These are phyloP conservation scores for Plantago coronopus DNA, from an alignment of 305 asterid genomes.

Conservation along the genomic window DNA sequence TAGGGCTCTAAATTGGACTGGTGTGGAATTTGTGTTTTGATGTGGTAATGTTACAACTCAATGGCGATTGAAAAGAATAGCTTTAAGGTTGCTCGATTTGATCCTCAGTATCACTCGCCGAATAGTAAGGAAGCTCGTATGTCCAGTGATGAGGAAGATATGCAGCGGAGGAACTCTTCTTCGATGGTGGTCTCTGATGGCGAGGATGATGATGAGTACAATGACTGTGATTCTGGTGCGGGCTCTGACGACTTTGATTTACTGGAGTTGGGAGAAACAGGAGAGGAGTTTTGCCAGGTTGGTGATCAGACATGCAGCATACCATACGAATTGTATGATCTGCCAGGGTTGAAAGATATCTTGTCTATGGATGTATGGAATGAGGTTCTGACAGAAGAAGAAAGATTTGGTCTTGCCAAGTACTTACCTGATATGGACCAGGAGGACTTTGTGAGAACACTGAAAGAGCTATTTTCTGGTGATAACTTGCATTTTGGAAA, in stretches of 20 bases:
- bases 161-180: conserved; percentile 46
- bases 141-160: conserved; percentile 79
- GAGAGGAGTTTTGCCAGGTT: conserved; percentile 92
- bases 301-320: conserved; percentile 90
- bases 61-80: conserved; percentile 96
- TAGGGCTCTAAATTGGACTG: conserved; percentile 45
- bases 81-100: conserved; percentile 64
- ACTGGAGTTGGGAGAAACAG: conserved; percentile 77
- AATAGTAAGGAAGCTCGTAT: conserved; percentile 53
- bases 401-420: conserved; percentile 68
- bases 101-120: conserved; percentile 62
- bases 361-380: conserved; percentile 94
- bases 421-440: conserved; percentile 96
- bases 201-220: conserved; percentile 78
- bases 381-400: conserved; percentile 81
- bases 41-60: conserved; percentile 45
- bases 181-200: conserved; percentile 54
- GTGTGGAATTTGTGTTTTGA: conserved; percentile 12
- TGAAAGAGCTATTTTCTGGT: conserved; percentile 79
- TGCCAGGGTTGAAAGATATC: conserved; percentile 64
- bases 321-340: conserved; percentile 85
- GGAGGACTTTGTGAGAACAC: conserved; percentile 61
- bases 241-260: conserved; percentile 95
- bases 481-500: conserved; percentile 80
- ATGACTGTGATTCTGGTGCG: conserved; percentile 97